Base-by-base conservation (phyloP, 2,329 filamentous ascomycete species). In the Pseudocercospora macadamiae region DNA sequence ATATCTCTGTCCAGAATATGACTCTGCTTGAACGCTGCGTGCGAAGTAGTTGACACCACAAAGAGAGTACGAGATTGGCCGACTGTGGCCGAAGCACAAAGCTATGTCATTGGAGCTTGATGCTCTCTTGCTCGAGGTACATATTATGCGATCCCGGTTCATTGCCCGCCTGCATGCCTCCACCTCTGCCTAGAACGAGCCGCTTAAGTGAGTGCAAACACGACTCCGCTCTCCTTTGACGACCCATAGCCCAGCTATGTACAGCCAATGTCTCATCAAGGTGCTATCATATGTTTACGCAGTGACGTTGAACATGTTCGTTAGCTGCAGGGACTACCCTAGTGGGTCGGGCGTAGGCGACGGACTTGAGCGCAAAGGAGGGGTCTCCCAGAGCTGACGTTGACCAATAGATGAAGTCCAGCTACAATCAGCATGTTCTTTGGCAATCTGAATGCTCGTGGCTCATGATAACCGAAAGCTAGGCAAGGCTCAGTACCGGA, bases 241-340 rank as follows among this genome's bases (percentile, higher is more conserved):
- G 19, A 47, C 42, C 12, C 42, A 47, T 21, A 47, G 42, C 42
- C n/a, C 2, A 26, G 42, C 42, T 47, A 25, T 47, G 42, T 47
- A 47, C 42, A 47, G 42, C 42, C 42, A 28, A 23, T 47, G 42
- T 21, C 10, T 26, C 42, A 47, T 23, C 42, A 47, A 47, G 23
- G 19, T 26, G 42, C 19, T 19, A 19, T 21, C 16, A 47, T 14
- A 6, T 25, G 9, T 26, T 18, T 16, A 47, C 26, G 42, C 23
- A 47, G 2, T 47, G 23, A 47, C 23, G 42, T 28, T 23, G 19
- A 26, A 47, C 42, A 26, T 28, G 42, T 47, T 47, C 42, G 21
- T 14, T 7, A 3, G n/a, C 12, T 14, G 14, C 42, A 28, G 42
- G 42, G 42, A 26, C 23, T 3, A 47, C 42, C 42, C 42, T 47